Evolutionary conservation across 768 basidiomycete genomes (phyloP), one percentile per base, ranked within the genome.

Genomic region (Melanogaster broomeanus): DNA sequence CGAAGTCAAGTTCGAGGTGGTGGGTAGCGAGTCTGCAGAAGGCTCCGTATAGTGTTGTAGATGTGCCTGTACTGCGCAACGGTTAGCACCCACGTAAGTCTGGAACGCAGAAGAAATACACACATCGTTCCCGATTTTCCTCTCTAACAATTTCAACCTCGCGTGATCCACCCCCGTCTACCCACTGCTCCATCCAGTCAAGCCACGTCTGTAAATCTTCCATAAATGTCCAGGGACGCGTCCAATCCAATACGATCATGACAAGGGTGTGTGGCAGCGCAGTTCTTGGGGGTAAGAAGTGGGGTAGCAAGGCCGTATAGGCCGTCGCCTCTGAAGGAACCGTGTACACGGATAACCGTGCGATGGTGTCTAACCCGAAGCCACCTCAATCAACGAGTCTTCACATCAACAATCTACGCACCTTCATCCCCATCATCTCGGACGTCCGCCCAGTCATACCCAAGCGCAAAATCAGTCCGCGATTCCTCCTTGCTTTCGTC

Each of bases 351-450:
- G 94, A 96, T 34, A 97, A 69, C 46, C 94, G 85, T 28, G 92
- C 93, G 51, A 95, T 76, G 41, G 85, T 90, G 71, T 98, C 95
- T 96, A 59, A n/a, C 21, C 48, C 22, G 43, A 43, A 44, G 48
- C 39, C 25, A 48, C 19, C 45, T 48, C 37, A 37, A 47, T 31
- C 35, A 38, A 42, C 28, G 10, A 15, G 37, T 51, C 37, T 45
- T 22, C 49, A 11, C 34, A 24, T 8, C 21, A n/a, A 31, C 18
- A 18, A 30, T 45, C 9, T 21, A 70, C 83, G 54, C 53, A 87
- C 95, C 95, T 83, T 97, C 94, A 63, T 97, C 95, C 4, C 84
- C 93, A 24, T 97, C 95, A 61, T 98, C 93, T 45, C 85, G 77
- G 24, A 97, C 82, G 63, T 97, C 90, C 4, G 90, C 79, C 79